Base-by-base conservation (phyloP, 176 grass and related monocot species). In the Musa beccarii region DNA sequence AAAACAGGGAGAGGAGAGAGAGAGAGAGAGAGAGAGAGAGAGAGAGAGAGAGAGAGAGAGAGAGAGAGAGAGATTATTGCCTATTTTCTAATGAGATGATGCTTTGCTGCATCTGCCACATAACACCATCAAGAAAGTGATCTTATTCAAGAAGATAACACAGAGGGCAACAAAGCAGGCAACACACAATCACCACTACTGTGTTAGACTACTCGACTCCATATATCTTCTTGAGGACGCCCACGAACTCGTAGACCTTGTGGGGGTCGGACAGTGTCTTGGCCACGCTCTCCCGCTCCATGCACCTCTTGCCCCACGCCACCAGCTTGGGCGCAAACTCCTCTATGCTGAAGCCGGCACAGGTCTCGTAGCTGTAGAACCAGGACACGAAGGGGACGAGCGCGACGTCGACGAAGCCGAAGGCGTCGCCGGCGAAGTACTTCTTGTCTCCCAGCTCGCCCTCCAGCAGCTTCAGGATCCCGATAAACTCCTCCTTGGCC, bases 381-480 rank as follows among this genome's bases (percentile, higher is more conserved):
- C 93, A 43, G 4, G 0, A 6, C 4, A 43, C 34, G 26, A 28
- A 28, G 26, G 26, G 26, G 26, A 28, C 73, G 9, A 96, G 79
- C 59, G 52, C 89, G 17, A 92, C 76, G 86, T 96, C 93, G 22
- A 83, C 90, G 43, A 54, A 81, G 1, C 89, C 93, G 10, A 96
- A 81, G 52, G 79, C 13, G 3, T 85, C 90, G 2, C 87, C 85
- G 51, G 20, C 83, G 74, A 90, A 96, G 80, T 90, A 96, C 2
- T 59, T 21, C 51, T 81, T 85, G 26, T 55, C 81, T 0, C 81
- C 87, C 0, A 96, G 87, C 79, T 90, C 89, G 0, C 54, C 54
- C 66, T 90, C 85, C 2, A 92, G 76, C 49, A 78, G 53, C 75
- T 86, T 89, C 2, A 92, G 51, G 54, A 61, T 79, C 0, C 69